Percentiles rank a stretch among this genome's conserved stretches.
Conservation (phyloP, 345 rosid genomes). For the Rhodamnia argentea region DNA sequence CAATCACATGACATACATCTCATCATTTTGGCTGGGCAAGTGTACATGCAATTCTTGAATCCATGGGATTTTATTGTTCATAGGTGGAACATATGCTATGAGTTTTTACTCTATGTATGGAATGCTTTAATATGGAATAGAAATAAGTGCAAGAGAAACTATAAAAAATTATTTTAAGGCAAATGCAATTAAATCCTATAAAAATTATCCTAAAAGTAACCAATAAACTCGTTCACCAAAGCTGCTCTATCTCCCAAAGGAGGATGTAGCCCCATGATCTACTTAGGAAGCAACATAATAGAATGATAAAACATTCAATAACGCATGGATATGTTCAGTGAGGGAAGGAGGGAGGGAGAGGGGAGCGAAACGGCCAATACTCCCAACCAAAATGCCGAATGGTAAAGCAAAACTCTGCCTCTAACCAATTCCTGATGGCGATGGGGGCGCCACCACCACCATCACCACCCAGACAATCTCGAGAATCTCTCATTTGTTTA, state of each 20-base stretch:
- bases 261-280: constrained; percentile 95
- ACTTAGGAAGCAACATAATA: background rate
- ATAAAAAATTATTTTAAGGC: no score
- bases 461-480: no score
- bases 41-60: background rate
- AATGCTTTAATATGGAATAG: background rate
- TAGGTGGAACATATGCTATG: background rate
- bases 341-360: no score
- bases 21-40: no score
- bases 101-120: background rate
- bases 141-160: background rate
- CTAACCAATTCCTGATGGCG: constrained; percentile 37
- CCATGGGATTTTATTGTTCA: background rate
- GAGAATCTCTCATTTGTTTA: background rate
- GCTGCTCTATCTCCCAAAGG: constrained; percentile 79
- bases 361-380: background rate
- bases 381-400: background rate
- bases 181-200: no score
- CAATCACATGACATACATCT: background rate
- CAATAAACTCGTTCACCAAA: constrained; percentile 66
- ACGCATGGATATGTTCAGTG: no score
- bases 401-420: background rate
- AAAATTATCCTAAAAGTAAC: no score
- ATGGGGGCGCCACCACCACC: no score
- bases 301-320: background rate